A percentile compares a stretch with the other conserved stretches of the same genome.
phyloP scores from a whole-genome alignment of 1,284 basidiomycete species.

The Phaffia rhodozyma region DNA sequence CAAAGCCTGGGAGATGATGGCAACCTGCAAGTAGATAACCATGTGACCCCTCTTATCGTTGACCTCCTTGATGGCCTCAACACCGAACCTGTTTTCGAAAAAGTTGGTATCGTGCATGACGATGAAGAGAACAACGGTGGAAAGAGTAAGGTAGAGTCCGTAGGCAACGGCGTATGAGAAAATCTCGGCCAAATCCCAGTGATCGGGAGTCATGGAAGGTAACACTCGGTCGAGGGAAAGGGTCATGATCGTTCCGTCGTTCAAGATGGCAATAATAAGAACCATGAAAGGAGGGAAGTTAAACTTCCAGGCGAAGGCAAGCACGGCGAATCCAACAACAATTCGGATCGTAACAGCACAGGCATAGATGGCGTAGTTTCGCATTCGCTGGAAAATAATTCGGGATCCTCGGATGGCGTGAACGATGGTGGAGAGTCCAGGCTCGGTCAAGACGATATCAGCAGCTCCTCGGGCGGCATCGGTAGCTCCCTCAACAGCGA shows the following conservation, averaged over 20 bases:
- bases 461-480: slow-evolving; percentile 91
- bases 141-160: slow-evolving; percentile 80
- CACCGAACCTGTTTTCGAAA: slow-evolving; percentile 80
- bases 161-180: slow-evolving; percentile 92
- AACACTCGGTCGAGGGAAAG: slow-evolving; percentile 92
- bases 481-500: slow-evolving; percentile 91
- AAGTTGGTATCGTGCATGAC: slow-evolving; percentile 78
- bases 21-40: slow-evolving; percentile 68
- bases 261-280: slow-evolving; percentile 89
- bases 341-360: slow-evolving; percentile 90
- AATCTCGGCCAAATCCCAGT: slow-evolving; percentile 93
- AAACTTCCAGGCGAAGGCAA: slow-evolving; percentile 90
- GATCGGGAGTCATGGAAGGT: slow-evolving; percentile 80
- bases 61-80: slow-evolving; percentile 39
- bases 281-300: slow-evolving; percentile 99
- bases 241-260: slow-evolving; percentile 99
- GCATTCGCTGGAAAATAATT: slow-evolving; percentile 95
- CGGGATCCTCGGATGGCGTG: slow-evolving; percentile 91
- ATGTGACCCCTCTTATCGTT: slow-evolving; percentile 42
- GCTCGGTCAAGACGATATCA: slow-evolving; percentile 89
- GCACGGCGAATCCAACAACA: slow-evolving; percentile 89
- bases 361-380: slow-evolving; percentile 74
- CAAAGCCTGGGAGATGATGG: slow-evolving; percentile 94
- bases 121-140: slow-evolving; percentile 70
- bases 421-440: slow-evolving; percentile 91